Percentiles rank a stretch among this genome's conserved stretches.
Conservation (phyloP, 352 stramenopile genomes). For the Elongisporangium anandrum region DNA sequence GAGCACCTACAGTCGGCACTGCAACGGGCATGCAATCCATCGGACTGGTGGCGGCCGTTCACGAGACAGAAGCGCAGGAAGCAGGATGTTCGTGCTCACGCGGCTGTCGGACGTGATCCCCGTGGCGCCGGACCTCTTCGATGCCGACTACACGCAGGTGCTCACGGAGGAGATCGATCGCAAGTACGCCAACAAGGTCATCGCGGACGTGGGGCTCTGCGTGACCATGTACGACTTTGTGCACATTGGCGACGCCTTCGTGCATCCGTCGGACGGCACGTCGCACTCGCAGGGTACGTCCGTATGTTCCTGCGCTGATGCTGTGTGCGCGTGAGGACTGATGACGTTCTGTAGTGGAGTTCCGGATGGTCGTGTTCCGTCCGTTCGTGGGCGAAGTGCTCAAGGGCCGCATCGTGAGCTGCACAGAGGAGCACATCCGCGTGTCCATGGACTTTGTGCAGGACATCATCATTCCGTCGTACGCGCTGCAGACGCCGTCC, state of each 20-base stretch:
- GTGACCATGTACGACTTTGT: constrained; percentile 89
- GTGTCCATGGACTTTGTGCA: constrained; percentile 90
- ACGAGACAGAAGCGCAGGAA: not conserved
- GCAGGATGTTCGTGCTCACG: constrained; percentile 78
- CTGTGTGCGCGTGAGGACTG: not conserved
- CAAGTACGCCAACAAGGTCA: constrained; percentile 90
- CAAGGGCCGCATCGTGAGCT: constrained; percentile 86
- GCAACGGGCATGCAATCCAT: not conserved
- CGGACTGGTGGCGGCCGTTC: not conserved
- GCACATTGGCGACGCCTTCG: constrained; percentile 79
- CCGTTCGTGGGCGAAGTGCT: constrained; percentile 87
- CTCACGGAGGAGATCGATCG: constrained; percentile 87
- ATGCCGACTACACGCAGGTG: constrained; percentile 80
- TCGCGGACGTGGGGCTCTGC: constrained; percentile 84
- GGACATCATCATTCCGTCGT: constrained; percentile 88
- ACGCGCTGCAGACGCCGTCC: constrained; percentile 83
- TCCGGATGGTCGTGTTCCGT: constrained; percentile 87
- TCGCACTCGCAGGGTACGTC: constrained; percentile 72
- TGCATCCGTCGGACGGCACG: constrained; percentile 81
- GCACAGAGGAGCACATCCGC: constrained; percentile 86
- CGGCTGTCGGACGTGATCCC: constrained; percentile 85
- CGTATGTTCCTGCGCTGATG: not conserved
- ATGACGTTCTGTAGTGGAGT: constrained; percentile 50
- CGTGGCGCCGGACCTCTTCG: constrained; percentile 73
- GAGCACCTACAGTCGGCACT: not conserved